phyloP scores from a whole-genome alignment of 768 basidiomycete genomes.

The Rubroboletus pulcherrimus region DNA sequence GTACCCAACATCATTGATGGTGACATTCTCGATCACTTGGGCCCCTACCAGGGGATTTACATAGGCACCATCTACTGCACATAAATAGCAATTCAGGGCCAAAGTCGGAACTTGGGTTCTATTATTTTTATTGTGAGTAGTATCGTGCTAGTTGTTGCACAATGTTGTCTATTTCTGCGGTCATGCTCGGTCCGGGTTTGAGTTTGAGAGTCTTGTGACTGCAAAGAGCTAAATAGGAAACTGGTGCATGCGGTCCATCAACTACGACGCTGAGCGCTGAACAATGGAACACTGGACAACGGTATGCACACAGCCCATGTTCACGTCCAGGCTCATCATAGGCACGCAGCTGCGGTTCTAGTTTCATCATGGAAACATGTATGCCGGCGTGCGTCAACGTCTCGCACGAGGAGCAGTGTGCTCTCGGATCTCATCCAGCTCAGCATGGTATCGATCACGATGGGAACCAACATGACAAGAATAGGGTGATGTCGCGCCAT shows the following conservation, averaged over 20 bases:
- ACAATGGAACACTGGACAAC: neutral
- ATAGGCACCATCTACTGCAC: slow-evolving; percentile 48
- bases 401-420: neutral
- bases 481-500: neutral
- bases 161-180: neutral
- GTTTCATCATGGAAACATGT: neutral
- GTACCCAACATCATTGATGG: slow-evolving; percentile 53
- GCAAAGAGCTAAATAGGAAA: neutral
- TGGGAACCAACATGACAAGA: neutral
- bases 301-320: neutral
- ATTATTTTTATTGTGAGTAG: slow-evolving; percentile 8
- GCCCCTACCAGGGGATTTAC: slow-evolving; percentile 51
- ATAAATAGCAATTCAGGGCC: slow-evolving; percentile 7
- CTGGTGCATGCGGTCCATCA: neutral
- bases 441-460: neutral
- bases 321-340: slow-evolving; percentile 3
- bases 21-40: slow-evolving; percentile 53
- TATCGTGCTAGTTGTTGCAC: neutral
- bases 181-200: neutral
- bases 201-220: too few species aligned
- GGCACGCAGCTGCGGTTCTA: neutral
- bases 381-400: neutral
- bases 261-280: neutral
- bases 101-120: neutral
- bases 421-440: neutral